Evolutionary conservation across 1,284 basidiomycete species (phyloP).

Genomic region (Apiotrichum domesticum): DNA sequence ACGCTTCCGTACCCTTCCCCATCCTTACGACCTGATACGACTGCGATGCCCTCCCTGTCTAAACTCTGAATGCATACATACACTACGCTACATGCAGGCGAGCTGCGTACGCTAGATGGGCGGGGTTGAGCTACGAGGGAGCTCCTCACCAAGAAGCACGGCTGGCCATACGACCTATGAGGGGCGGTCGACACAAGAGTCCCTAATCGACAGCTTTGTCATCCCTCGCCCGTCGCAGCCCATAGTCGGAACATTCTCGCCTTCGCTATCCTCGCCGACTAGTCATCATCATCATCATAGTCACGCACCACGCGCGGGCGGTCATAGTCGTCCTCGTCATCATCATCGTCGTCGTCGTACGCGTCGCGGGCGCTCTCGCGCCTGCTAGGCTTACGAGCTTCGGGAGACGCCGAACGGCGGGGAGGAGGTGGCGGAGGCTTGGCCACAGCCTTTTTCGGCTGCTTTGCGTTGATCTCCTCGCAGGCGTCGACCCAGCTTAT

Average conservation of each 20-base stretch:
- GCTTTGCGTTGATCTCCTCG: slow-evolving; percentile 36
- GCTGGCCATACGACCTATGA: too few relatives aligned
- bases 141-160: too few relatives aligned
- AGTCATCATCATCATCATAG: slow-evolving; percentile 19
- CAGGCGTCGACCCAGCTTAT: slow-evolving; percentile 45
- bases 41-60: neutral
- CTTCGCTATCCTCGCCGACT: neutral
- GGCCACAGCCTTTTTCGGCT: slow-evolving; percentile 26
- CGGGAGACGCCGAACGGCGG: slow-evolving; percentile 8
- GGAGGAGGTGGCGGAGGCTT: neutral
- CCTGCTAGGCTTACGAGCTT: slow-evolving; percentile 7
- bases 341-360: slow-evolving; percentile 54
- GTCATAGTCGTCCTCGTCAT: slow-evolving; percentile 59
- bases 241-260: too few relatives aligned
- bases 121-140: too few relatives aligned
- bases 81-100: neutral
- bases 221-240: too few relatives aligned
- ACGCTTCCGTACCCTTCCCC: too few relatives aligned
- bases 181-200: too few relatives aligned
- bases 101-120: neutral
- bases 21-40: too few relatives aligned
- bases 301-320: slow-evolving; percentile 13
- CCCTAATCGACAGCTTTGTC: too few relatives aligned
- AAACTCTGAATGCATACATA: slow-evolving; percentile 14
- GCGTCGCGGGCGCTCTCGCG: slow-evolving; percentile 35